phyloP scores from a whole-genome alignment of 805 yeast genomes.

The Pichia cephalocereana region DNA sequence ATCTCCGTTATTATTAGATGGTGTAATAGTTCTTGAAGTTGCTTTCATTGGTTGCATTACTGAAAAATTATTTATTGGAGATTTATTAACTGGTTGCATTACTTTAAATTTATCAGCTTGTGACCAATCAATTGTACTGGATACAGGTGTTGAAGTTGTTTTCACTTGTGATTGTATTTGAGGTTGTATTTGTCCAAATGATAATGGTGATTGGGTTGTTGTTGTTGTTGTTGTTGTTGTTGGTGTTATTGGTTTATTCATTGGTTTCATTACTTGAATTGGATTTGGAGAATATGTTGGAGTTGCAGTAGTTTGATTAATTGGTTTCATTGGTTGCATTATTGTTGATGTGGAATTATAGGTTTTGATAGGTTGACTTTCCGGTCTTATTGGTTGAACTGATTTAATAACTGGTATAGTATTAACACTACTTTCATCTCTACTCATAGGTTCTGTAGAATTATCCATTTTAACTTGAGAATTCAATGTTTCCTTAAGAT shows the following conservation, averaged over 20 bases:
- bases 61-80: neutral
- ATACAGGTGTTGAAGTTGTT: neutral
- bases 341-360: neutral
- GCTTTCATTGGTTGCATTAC: neutral
- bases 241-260: neutral
- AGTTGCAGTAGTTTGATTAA: neutral
- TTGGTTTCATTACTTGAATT: neutral
- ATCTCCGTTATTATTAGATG: neutral
- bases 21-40: neutral
- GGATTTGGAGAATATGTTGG: neutral
- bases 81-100: constrained; percentile 7
- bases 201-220: neutral
- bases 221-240: neutral
- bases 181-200: neutral
- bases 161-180: neutral
- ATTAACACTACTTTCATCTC: neutral
- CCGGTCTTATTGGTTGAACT: neutral
- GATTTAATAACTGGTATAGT: neutral
- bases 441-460: neutral
- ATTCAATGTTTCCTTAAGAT: constrained; percentile 7
- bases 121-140: constrained; percentile 7
- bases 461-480: neutral
- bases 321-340: neutral
- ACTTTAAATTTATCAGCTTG: constrained; percentile 1
- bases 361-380: neutral